Evolutionary conservation across 139 green algal species (phyloP), one percentile per base, ranked within the genome.

Genomic region (Chlamydomonas sp.): DNA sequence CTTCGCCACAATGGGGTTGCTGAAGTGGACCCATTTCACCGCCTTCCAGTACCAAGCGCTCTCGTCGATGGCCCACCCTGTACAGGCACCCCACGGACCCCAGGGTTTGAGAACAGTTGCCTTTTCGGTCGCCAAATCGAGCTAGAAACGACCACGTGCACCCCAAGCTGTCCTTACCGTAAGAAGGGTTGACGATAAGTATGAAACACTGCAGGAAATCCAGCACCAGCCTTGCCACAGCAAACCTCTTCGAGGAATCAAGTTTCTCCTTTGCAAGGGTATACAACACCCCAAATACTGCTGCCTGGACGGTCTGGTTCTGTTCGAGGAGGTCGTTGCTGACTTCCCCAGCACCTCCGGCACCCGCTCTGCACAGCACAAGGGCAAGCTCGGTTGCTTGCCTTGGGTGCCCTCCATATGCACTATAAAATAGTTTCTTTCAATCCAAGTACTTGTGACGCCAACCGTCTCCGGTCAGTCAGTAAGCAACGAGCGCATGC

Each of bases 241-340:
- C 83, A 31, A 91, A 91, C 3, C 75, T 72, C 63, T 83, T 85
- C 14, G 80, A 86, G 49, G 59, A 88, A 57, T 90, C 80, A 4
- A 85, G 63, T 62, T 90, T 90, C 77, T 93, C 91, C 64, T 92
- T 92, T 1, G 81, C 85, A 0, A 93, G 69, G 0, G 88, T 91
- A 10, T 86, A 87, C 0, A 93, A 68, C 7, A 90, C 88, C 4
- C 85, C 91, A 79, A 92, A 92, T 3, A 92, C 82, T n/a, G 90
- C 89, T 62, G 81, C 79, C 57, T 85, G 73, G 1, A 92, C 67
- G 2, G 77, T 86, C 16, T 92, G 85, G 59, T 77, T 84, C 63
- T 92, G 85, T 63, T 92, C 89, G 0, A 86, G 60, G 1, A 92
- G 60, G 81, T 92, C 89, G 58, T 74, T 75, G 10, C 57, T 63